Evolutionary conservation across 129 eudicot species (phyloP).

Genomic region (Cynara cardunculus): DNA sequence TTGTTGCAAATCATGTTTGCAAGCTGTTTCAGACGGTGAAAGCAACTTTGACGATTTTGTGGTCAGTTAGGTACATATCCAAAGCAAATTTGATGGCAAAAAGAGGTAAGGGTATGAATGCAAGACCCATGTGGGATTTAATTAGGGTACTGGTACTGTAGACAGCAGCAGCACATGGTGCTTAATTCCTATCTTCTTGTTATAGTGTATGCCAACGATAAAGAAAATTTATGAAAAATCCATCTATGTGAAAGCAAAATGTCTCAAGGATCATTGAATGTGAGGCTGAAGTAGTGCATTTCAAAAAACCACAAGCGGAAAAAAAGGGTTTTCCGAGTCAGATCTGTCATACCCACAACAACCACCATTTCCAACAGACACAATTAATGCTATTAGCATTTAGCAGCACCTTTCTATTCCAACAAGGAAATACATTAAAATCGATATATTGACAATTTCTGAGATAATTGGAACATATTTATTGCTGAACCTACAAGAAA

Average conservation of each 20-base stretch:
- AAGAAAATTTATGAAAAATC: neutral
- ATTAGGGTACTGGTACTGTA: slow-evolving; percentile 17
- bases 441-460: neutral
- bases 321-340: neutral
- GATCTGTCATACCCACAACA: slow-evolving; percentile 24
- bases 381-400: slow-evolving; percentile 16
- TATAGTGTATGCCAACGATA: slow-evolving; percentile 6
- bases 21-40: neutral
- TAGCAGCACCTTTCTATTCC: slow-evolving; percentile 17
- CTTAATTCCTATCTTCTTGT: slow-evolving; percentile 24
- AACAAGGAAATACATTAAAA: neutral
- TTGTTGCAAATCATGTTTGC: neutral
- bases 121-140: slow-evolving; percentile 30
- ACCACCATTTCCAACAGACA: slow-evolving; percentile 15
- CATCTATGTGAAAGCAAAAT: slow-evolving; percentile 27
- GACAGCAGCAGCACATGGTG: slow-evolving; percentile 37
- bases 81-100: slow-evolving; percentile 16
- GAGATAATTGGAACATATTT: slow-evolving; percentile 6
- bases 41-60: neutral
- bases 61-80: slow-evolving; percentile 3
- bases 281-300: neutral
- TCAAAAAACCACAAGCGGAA: slow-evolving; percentile 8
- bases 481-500: neutral
- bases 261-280: slow-evolving; percentile 23
- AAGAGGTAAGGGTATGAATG: slow-evolving; percentile 25